Conservation (phyloP, 2,329 filamentous ascomycete species). For the Claviceps monticola region DNA sequence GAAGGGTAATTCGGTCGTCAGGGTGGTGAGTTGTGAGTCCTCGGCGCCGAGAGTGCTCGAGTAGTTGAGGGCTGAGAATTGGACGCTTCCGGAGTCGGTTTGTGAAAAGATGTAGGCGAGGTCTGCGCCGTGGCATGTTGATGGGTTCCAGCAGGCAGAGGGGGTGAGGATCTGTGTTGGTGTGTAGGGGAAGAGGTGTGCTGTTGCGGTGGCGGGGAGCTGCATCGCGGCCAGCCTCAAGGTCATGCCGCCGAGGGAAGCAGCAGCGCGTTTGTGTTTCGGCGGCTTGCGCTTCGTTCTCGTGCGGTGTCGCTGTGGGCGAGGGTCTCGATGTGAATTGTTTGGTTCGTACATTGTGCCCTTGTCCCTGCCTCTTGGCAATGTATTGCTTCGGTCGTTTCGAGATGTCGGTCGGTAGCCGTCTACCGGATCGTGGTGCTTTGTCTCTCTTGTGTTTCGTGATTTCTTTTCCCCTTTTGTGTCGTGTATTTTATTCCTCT, state of each 20-base stretch:
- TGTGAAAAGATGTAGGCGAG: conserved; percentile 59
- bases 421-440: no score
- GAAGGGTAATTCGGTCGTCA: conserved; percentile 51
- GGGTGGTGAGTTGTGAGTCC: conserved; percentile 26
- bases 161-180: conserved; percentile 59
- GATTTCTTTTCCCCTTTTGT: not conserved
- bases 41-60: conserved; percentile 40
- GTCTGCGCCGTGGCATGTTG: conserved; percentile 22
- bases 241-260: not conserved
- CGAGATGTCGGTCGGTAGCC: no score
- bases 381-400: no score
- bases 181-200: conserved; percentile 55
- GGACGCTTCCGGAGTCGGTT: conserved; percentile 24
- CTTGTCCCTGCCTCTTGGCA: no score
- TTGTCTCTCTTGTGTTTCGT: not conserved
- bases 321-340: no score
- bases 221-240: conserved; percentile 3
- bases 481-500: not conserved
- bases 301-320: not conserved
- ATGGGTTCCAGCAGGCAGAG: conserved; percentile 27
- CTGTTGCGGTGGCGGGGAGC: conserved; percentile 11
- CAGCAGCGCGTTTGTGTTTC: not conserved
- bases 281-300: not conserved
- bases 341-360: no score
- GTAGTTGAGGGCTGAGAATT: conserved; percentile 53